Evolutionary conservation across 208 protist species (phyloP).

Genomic region (Crithidia mellificae): DNA sequence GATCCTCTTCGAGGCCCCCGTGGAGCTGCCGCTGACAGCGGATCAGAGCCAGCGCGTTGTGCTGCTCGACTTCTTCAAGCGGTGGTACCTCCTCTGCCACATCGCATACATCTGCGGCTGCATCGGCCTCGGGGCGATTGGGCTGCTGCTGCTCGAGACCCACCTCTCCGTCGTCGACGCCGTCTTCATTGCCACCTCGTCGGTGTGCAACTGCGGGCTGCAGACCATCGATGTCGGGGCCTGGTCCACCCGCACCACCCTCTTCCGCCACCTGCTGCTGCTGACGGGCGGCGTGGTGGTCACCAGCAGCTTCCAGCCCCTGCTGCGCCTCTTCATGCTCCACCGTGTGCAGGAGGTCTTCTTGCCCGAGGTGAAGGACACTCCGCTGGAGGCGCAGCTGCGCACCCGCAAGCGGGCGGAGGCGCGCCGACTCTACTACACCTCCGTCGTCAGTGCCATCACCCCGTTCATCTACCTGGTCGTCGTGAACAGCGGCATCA

Average conservation of each 20-base stretch:
- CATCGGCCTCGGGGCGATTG: conserved; percentile 32
- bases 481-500: conserved; percentile 41
- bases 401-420: conserved; percentile 43
- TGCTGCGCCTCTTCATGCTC: conserved; percentile 69
- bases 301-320: conserved; percentile 67
- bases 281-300: conserved; percentile 66
- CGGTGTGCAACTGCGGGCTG: conserved; percentile 77
- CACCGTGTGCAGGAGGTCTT: conserved; percentile 50
- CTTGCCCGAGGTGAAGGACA: conserved; percentile 35
- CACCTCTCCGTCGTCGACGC: conserved; percentile 44
- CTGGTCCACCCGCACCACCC: conserved; percentile 40
- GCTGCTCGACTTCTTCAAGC: conserved; percentile 69
- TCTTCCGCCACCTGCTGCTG: conserved; percentile 60
- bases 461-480: conserved; percentile 56
- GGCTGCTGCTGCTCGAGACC: conserved; percentile 35
- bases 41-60: conserved; percentile 40
- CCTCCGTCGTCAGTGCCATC: conserved; percentile 49
- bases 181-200: conserved; percentile 67
- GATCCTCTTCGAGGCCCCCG: conserved; percentile 46
- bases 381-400: conserved; percentile 39
- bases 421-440: conserved; percentile 50
- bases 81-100: conserved; percentile 70
- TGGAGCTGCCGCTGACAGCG: conserved; percentile 46
- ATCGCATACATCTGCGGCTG: conserved; percentile 45
- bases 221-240: conserved; percentile 60